A percentile compares a stretch with the other conserved stretches of the same genome.
Evolutionary conservation across 2,329 filamentous ascomycete genomes (phyloP).

Genomic region (Xylaria digitata): DNA sequence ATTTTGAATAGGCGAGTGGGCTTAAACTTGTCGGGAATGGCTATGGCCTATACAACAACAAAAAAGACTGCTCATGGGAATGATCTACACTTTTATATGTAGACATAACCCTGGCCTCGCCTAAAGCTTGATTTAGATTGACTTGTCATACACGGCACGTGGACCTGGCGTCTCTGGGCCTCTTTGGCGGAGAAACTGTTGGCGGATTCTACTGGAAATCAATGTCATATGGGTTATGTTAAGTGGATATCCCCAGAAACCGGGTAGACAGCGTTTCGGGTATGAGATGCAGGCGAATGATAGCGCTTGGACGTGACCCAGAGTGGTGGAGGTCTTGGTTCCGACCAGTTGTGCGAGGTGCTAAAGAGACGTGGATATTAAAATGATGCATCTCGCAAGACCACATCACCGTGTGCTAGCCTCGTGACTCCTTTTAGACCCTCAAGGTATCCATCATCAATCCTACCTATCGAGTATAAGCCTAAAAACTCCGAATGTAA

Average conservation of each 20-base stretch:
- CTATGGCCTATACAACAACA: constrained; percentile 9
- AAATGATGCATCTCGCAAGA: constrained; percentile 16
- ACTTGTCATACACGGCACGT: neutral
- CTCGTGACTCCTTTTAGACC: constrained; percentile 12
- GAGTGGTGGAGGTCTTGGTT: constrained; percentile 24
- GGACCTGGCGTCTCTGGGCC: neutral
- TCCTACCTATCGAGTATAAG: constrained; percentile 9
- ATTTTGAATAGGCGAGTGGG: constrained; percentile 30
- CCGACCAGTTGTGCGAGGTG: constrained; percentile 20
- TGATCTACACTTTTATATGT: constrained; percentile 36
- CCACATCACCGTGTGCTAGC: constrained; percentile 17
- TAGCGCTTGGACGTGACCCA: constrained; percentile 2
- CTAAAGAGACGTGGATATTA: constrained; percentile 9
- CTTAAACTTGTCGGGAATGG: constrained; percentile 2
- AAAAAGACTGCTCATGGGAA: constrained; percentile 3
- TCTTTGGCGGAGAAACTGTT: constrained; percentile 8
- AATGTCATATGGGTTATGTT: neutral
- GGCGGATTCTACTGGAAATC: neutral
- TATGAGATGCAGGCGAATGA: constrained; percentile 10
- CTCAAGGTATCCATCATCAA: neutral
- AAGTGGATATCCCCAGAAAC: neutral
- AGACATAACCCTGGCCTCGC: neutral
- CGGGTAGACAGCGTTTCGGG: neutral
- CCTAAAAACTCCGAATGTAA: neutral
- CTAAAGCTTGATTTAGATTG: neutral